phyloP scores from a whole-genome alignment of 139 green algal species.

The Mychonastes homosphaera region DNA sequence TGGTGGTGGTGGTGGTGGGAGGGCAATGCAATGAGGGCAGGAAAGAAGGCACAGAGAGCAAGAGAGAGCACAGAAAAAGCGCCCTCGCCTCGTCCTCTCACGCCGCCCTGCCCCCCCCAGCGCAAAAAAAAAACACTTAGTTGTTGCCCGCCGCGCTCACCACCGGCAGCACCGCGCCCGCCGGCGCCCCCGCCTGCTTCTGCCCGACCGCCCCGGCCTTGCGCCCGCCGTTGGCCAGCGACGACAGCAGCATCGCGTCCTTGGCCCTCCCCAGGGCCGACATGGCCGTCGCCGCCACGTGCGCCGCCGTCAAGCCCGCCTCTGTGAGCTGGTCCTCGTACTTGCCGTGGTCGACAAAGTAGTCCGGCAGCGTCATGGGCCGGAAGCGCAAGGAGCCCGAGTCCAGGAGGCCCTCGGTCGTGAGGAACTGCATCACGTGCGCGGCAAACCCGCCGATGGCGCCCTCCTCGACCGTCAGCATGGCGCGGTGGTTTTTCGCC shows the following conservation, averaged over 20 bases:
- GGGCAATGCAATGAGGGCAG: too few species aligned
- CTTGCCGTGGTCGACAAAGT: slow-evolving; percentile 81
- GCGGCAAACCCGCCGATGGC: slow-evolving; percentile 91
- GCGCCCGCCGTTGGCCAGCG: too few species aligned
- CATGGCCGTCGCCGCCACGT: slow-evolving; percentile 84
- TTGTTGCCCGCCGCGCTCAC: not conserved
- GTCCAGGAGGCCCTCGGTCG: slow-evolving; percentile 83
- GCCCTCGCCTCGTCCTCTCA: too few species aligned
- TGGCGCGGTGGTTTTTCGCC: slow-evolving; percentile 63
- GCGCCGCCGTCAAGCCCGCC: slow-evolving; percentile 72
- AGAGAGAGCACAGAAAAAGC: too few species aligned
- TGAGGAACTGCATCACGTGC: slow-evolving; percentile 88
- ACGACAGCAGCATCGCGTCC: slow-evolving; percentile 27
- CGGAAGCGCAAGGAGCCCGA: slow-evolving; percentile 88
- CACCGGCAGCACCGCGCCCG: not conserved
- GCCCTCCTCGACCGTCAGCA: slow-evolving; percentile 97
- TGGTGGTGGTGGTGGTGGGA: too few species aligned
- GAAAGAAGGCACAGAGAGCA: too few species aligned
- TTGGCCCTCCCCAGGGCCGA: slow-evolving; percentile 52
- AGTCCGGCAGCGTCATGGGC: slow-evolving; percentile 89
- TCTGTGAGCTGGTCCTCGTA: slow-evolving; percentile 79
- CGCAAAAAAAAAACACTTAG: too few species aligned
- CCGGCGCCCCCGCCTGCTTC: not conserved
- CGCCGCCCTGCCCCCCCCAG: too few species aligned
- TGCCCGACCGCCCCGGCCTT: too few species aligned